Conservation (phyloP, 176 grass and related monocot species). For the Rhynchospora pubera region DNA sequence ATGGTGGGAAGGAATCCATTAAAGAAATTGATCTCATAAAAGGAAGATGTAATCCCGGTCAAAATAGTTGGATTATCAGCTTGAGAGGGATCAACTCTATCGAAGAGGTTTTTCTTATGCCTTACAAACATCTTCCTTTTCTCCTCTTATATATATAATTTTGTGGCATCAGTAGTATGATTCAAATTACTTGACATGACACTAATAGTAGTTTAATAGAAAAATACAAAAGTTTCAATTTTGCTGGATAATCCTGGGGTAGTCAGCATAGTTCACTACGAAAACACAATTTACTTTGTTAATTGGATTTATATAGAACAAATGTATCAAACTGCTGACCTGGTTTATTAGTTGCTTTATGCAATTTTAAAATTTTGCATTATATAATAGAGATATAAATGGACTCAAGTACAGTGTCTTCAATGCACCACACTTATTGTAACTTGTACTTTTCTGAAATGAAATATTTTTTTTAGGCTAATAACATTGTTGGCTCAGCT, state of each 20-base stretch:
- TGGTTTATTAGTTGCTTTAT: not conserved
- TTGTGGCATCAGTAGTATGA: not conserved
- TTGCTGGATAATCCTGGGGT: not conserved
- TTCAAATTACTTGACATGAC: not conserved
- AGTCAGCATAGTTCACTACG: not conserved
- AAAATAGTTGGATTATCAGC: constrained; percentile 79
- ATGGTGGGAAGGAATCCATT: constrained; percentile 46
- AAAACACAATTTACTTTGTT: not conserved
- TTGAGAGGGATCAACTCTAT: constrained; percentile 64
- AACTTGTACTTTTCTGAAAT: not conserved
- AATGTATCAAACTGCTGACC: not conserved
- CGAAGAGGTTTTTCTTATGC: constrained; percentile 44
- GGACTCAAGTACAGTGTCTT: not conserved
- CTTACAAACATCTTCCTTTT: not conserved
- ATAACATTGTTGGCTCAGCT: constrained; percentile 72
- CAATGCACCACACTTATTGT: not conserved
- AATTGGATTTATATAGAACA: not conserved
- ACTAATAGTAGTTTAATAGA: not conserved
- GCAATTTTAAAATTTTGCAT: not conserved
- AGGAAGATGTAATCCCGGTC: constrained; percentile 57
- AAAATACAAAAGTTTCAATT: not conserved
- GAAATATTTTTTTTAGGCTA: constrained; percentile 40
- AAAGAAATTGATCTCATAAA: constrained; percentile 49
- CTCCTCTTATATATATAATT: not conserved
- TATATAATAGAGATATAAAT: not conserved